Evolutionary conservation across 2,329 filamentous ascomycete genomes (phyloP).

Genomic region (Calonectria multiphialidica): DNA sequence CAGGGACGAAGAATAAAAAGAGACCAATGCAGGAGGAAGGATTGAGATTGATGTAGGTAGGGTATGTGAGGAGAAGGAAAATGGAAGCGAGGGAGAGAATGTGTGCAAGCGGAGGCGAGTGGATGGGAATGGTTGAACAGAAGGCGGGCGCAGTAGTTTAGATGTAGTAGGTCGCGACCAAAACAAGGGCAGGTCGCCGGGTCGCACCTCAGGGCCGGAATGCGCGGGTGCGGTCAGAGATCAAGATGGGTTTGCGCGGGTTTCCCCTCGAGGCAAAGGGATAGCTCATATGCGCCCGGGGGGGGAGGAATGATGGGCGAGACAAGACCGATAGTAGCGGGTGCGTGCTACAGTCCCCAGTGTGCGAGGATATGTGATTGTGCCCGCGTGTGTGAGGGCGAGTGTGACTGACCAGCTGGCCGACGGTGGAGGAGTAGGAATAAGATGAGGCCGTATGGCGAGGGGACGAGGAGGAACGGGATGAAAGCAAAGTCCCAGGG

Average conservation of each 20-base stretch:
- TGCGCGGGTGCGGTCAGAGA: conserved; percentile 34
- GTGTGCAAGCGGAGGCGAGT: conserved; percentile 26
- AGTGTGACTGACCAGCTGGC: conserved; percentile 7
- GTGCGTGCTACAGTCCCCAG: conserved; percentile 19
- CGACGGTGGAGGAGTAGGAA: neutral
- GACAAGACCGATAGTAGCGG: conserved; percentile 43
- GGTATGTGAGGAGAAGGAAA: neutral
- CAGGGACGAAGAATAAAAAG: neutral
- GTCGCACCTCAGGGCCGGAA: conserved; percentile 42
- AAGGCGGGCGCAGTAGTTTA: conserved; percentile 37
- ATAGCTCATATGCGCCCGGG: conserved; percentile 40
- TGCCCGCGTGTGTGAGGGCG: conserved; percentile 6
- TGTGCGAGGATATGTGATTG: conserved; percentile 19
- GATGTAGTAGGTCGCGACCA: conserved; percentile 39
- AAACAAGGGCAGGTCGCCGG: conserved; percentile 44
- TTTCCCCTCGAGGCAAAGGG: conserved; percentile 45
- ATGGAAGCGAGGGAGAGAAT: conserved; percentile 8
- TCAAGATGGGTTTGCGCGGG: conserved; percentile 31
- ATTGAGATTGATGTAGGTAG: neutral
- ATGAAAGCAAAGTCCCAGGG: conserved; percentile 6
- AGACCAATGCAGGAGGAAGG: conserved; percentile 13
- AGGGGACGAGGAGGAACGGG: neutral
- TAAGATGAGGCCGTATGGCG: neutral
- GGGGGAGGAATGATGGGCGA: conserved; percentile 51
- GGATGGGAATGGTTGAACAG: conserved; percentile 14